Evolutionary conservation across 2,329 filamentous ascomycete genomes (phyloP).

Genomic region (Ustulina deusta): DNA sequence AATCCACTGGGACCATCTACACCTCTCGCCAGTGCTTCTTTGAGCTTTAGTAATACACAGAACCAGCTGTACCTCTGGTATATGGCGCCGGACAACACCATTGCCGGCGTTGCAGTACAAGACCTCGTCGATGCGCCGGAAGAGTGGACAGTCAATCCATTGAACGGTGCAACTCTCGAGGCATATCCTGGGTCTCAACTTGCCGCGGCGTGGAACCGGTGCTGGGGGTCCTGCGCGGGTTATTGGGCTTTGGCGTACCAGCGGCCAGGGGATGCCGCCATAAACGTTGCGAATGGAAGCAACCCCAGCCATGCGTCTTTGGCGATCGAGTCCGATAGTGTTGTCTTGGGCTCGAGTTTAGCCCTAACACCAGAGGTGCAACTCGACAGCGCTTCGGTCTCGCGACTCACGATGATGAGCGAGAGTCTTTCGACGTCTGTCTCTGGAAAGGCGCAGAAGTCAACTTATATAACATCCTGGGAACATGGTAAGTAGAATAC

Average conservation of each 20-base stretch:
- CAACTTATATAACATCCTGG: conserved; percentile 17
- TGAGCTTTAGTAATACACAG: conserved; percentile 26
- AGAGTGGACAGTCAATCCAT: conserved; percentile 42
- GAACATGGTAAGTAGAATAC: conserved; percentile 1
- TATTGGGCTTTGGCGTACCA: conserved; percentile 46
- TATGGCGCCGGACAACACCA: conserved; percentile 38
- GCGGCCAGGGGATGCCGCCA: conserved; percentile 40
- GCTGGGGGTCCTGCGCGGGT: conserved; percentile 34
- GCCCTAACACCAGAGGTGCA: conserved; percentile 42
- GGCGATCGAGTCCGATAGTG: conserved; percentile 37
- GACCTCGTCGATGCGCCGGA: conserved; percentile 40
- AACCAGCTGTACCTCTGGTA: conserved; percentile 45
- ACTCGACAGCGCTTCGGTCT: not conserved
- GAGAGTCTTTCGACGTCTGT: conserved; percentile 33
- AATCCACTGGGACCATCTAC: conserved; percentile 41
- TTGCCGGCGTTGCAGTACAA: conserved; percentile 38
- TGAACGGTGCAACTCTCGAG: conserved; percentile 35
- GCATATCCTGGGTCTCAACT: conserved; percentile 44
- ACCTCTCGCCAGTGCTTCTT: conserved; percentile 44
- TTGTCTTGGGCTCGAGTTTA: conserved; percentile 40
- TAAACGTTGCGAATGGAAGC: conserved; percentile 45
- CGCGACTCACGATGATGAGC: conserved; percentile 40
- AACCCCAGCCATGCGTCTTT: conserved; percentile 39
- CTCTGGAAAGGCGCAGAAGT: conserved; percentile 36
- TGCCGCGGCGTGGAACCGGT: conserved; percentile 44